Evolutionary conservation across 257 asterid genomes (phyloP).

Genomic region (Gynochthodes officinalis): DNA sequence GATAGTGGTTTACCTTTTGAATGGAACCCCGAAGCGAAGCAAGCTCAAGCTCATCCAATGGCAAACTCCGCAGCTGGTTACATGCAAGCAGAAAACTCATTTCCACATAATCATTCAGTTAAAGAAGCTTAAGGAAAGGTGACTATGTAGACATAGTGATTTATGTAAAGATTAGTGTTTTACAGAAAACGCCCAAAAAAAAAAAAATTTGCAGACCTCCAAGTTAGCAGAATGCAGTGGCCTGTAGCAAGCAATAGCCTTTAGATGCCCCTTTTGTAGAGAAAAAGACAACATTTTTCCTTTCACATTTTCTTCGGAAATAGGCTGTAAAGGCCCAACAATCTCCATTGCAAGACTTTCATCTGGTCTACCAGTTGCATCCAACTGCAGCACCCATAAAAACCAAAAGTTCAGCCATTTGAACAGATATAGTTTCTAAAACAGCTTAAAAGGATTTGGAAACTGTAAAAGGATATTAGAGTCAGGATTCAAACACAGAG

Average conservation of each 20-base stretch:
- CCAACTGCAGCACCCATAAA: conserved; percentile 65
- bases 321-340: conserved; percentile 82
- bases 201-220: conserved; percentile 50
- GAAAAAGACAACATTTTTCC: conserved; percentile 83
- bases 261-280: conserved; percentile 94
- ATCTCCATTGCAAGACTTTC: conserved; percentile 89
- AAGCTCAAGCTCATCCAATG: conserved; percentile 96
- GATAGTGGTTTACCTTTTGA: conserved; percentile 60
- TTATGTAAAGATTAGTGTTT: too few species aligned
- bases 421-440: background rate
- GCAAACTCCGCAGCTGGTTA: conserved; percentile 83
- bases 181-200: background rate
- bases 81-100: conserved; percentile 25
- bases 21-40: conserved; percentile 96
- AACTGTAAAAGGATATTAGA: background rate
- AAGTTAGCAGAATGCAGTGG: conserved; percentile 84
- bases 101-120: conserved; percentile 1
- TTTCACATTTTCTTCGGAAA: conserved; percentile 70
- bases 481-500: background rate
- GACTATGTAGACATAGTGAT: background rate
- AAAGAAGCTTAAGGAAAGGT: conserved; percentile 2
- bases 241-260: conserved; percentile 72
- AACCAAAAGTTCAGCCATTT: conserved; percentile 15
- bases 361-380: conserved; percentile 94
- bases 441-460: background rate